A percentile compares a stretch with the other conserved stretches of the same genome.
phyloP scores from a whole-genome alignment of 2,329 filamentous ascomycete genomes.

The Xylaria hypoxylon region DNA sequence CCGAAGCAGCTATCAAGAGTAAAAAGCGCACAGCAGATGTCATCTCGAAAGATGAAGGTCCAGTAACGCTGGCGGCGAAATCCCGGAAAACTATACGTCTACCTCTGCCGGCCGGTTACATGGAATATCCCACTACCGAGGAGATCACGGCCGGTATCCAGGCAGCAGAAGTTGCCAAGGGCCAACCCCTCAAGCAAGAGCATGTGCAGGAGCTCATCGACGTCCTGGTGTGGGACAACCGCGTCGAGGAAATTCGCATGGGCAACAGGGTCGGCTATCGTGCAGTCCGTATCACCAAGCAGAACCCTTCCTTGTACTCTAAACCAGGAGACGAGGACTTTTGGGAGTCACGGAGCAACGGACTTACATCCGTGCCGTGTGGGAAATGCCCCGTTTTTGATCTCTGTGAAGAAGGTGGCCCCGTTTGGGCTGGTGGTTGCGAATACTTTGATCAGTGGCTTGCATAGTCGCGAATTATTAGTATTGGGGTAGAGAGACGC shows the following conservation, averaged over 20 bases:
- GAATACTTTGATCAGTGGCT: conserved; percentile 93
- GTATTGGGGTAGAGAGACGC: background rate
- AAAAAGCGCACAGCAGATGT: conserved; percentile 66
- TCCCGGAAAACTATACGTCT: conserved; percentile 55
- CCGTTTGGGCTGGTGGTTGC: conserved; percentile 89
- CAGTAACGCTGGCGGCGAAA: conserved; percentile 47
- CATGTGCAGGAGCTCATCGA: conserved; percentile 90
- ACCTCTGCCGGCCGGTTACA: conserved; percentile 74
- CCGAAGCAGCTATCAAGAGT: conserved; percentile 54
- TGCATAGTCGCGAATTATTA: conserved; percentile 47
- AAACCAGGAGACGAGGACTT: conserved; percentile 48
- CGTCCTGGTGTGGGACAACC: conserved; percentile 88
- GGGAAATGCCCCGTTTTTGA: conserved; percentile 93
- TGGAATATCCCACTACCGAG: conserved; percentile 81
- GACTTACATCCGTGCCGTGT: conserved; percentile 89
- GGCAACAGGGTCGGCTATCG: conserved; percentile 65
- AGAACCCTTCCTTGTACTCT: conserved; percentile 45
- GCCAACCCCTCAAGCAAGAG: conserved; percentile 75
- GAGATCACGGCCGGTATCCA: conserved; percentile 82
- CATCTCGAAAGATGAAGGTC: conserved; percentile 55
- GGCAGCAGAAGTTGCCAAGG: conserved; percentile 75
- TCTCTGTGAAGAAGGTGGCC: conserved; percentile 89
- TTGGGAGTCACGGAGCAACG: conserved; percentile 68
- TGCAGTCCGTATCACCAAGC: conserved; percentile 62
- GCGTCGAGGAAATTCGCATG: conserved; percentile 74